Evolutionary conservation across 805 yeast species (phyloP), one percentile per base, ranked within the genome.

Genomic region (Isabelozyma rhagii): DNA sequence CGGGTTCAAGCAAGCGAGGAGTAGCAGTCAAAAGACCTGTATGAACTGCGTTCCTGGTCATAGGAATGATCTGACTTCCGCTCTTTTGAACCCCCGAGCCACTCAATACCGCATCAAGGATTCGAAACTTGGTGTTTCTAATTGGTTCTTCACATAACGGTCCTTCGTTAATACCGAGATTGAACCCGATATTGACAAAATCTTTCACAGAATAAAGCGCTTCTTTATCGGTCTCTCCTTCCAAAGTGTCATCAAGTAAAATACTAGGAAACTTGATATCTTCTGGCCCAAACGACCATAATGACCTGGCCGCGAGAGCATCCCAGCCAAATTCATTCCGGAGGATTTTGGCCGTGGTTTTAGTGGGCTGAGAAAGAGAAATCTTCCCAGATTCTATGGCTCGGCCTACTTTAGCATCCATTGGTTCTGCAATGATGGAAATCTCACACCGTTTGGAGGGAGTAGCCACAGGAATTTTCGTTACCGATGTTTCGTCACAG

Each of bases 121-220:
- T 75, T 48, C 82, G 81, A 66, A 94, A 90, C 54, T 80, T 83
- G 5, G 85, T 81, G 47, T 84, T 79, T 47, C 88, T 70, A 6
- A 94, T 74, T 0, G 88, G 85, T 61, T 90, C 97, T 52, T 87
- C 96, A 53, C 96, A 83, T n/a, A 94, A 71, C 0, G 99, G 99
- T 0, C 99, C 99, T 58, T 89, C 96, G 49, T 82, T 75, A 0
- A 81, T 75, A 2, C 87, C 85, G 94, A 96, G 88, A 57, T 80
- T 78, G 68, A 93, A 94, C 0, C 98, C 99, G 55, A 84, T 85
- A 2, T 72, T 68, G 1, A 92, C 77, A 2, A 82, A 72, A 6
- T 80, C 83, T 52, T 81, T 84, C 28, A 79, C 72, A 0, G 68
- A 47, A 1, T 58, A 51, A 34, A 87, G 57, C 9, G 68, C 47